These are phyloP conservation scores for Candida succiphila DNA, from an alignment of 805 yeast species.

Conservation along the genomic window DNA sequence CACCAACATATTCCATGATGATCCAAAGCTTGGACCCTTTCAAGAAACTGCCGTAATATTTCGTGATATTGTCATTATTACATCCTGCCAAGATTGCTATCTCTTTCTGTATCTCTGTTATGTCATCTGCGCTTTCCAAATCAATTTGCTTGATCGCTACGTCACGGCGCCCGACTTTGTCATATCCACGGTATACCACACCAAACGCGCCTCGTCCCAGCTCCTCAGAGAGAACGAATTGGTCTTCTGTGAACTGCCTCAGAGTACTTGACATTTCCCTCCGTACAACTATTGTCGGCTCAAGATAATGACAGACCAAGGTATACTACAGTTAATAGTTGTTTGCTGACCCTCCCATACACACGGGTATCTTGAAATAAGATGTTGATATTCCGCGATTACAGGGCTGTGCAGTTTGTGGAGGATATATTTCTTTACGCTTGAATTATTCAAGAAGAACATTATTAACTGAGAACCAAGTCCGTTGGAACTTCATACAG, in stretches of 20 bases:
- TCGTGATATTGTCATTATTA: constrained; percentile 49
- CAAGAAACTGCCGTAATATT: constrained; percentile 67
- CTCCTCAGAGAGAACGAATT: constrained; percentile 39
- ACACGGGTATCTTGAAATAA: constrained; percentile 2
- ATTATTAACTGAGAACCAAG: no score
- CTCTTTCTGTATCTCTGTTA: constrained; percentile 65
- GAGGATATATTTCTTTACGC: no score
- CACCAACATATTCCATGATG: constrained; percentile 77
- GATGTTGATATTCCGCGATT: constrained; percentile 8
- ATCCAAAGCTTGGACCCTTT: constrained; percentile 93
- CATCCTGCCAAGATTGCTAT: constrained; percentile 63
- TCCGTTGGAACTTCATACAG: no score
- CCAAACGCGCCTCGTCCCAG: constrained; percentile 78
- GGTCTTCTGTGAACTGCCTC: constrained; percentile 23
- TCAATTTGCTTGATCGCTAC: constrained; percentile 64
- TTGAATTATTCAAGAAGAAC: no score
- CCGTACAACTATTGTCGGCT: background rate
- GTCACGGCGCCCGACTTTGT: constrained; percentile 29
- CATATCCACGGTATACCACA: constrained; percentile 56
- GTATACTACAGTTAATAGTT: no score
- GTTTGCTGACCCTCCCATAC: no score
- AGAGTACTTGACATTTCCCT: background rate
- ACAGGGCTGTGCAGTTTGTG: no score
- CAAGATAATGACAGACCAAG: no score
- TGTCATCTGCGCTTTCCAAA: constrained; percentile 60